Base-by-base conservation (phyloP, 371 early-diverging fungal species). In the Rhizomucor miehei region DNA sequence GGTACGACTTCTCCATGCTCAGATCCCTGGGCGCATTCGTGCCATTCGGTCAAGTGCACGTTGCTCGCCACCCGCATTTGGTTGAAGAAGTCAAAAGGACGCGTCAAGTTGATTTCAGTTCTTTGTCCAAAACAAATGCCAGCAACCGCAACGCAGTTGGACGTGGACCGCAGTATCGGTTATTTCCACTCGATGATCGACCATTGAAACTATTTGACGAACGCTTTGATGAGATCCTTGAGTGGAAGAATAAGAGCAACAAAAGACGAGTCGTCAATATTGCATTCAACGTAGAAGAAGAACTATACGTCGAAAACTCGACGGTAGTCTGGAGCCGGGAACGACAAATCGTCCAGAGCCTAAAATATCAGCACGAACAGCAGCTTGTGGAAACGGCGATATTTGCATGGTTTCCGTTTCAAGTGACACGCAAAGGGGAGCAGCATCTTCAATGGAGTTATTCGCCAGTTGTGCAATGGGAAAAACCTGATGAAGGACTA, bases 371-470 rank as follows among this genome's bases (percentile, higher is more conserved):
- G 25, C 17, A 24, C 16, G 39, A 54, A 44, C 35, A 49, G 16
- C 56, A 54, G 29, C 55, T 51, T 16, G 54, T 62, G 17, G 47
- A 57, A 23, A 23, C 53, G 14, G 62, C 62, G 16, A 35, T 52
- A 10, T 62, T 62, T 54, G 62, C 54, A 11, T 62, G 62, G 62
- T 62, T 62, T 50, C 62, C 56, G 13, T 57, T 54, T n/a, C 34
- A 51, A 43, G 25, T 41, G 13, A 19, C 5, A 8, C 10, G 21
- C n/a, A 21, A 17, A 16, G 3, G 24, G 1, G 51, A 50, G 14
- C 44, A 44, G 19, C 13, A 1, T 2, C 14, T 34, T 1, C 11
- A 19, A 13, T 23, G 21, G 20, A 9, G n/a, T 17, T 52, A 52
- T 44, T 10, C 48, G 13, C 14, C 55, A 16, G 23, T 48, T 6